Conservation (phyloP, 306 rosid species). For the Potentilla sterilis region DNA sequence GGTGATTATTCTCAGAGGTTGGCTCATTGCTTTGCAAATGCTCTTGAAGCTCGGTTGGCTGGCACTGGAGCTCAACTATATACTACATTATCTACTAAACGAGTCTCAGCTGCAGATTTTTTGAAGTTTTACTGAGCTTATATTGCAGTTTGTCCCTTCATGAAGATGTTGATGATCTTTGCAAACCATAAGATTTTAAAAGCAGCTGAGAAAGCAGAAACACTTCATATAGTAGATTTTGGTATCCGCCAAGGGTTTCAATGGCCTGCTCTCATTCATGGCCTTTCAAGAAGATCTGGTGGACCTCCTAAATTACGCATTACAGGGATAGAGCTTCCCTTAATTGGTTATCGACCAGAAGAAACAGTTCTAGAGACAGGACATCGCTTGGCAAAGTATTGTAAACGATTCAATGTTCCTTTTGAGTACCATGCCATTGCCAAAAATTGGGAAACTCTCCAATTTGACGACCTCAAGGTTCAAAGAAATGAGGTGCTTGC, state of each 20-base stretch:
- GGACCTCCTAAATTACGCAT: slow-evolving; percentile 42
- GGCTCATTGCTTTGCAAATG: slow-evolving; percentile 65
- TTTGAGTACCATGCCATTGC: slow-evolving; percentile 65
- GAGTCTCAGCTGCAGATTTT: slow-evolving; percentile 40
- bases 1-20: slow-evolving; percentile 69
- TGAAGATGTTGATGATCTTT: slow-evolving; percentile 23
- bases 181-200: slow-evolving; percentile 30
- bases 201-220: slow-evolving; percentile 28
- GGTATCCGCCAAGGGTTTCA: slow-evolving; percentile 29
- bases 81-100: slow-evolving; percentile 32
- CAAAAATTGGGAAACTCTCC: slow-evolving; percentile 67
- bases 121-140: slow-evolving; percentile 45
- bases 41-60: slow-evolving; percentile 64
- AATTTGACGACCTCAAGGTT: slow-evolving; percentile 50
- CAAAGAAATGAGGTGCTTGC: slow-evolving; percentile 38
- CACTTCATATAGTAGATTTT: slow-evolving; percentile 40
- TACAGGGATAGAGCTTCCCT: slow-evolving; percentile 76
- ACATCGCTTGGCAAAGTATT: slow-evolving; percentile 60
- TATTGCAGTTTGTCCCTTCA: slow-evolving; percentile 26
- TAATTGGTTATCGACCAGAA: slow-evolving; percentile 63
- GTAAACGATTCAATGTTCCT: slow-evolving; percentile 65
- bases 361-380: slow-evolving; percentile 71
- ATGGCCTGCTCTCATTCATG: slow-evolving; percentile 34
- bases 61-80: slow-evolving; percentile 57
- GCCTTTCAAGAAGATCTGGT: slow-evolving; percentile 24